Evolutionary conservation across 192 early-diverging fungal genomes (phyloP).

Genomic region (Podila horticola): DNA sequence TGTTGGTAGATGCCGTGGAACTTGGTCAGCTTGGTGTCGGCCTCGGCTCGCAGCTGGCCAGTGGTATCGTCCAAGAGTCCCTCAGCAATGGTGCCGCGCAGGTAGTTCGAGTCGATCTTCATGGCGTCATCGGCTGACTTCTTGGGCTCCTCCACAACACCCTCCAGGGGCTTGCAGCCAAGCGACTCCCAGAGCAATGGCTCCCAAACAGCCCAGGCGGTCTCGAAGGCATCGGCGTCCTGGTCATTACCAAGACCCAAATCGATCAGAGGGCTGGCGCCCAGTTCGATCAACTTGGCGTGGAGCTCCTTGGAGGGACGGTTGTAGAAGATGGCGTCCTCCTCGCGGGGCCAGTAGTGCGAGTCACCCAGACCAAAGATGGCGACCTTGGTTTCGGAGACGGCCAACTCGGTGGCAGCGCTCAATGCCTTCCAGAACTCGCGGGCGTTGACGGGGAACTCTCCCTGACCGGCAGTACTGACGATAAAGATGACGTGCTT

Average conservation of each 20-base stretch:
- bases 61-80: slow-evolving; percentile 85
- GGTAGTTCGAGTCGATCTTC: slow-evolving; percentile 91
- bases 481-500: slow-evolving; percentile 81
- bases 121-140: slow-evolving; percentile 89
- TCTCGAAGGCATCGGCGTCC: slow-evolving; percentile 91
- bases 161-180: slow-evolving; percentile 74
- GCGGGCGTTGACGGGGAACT: slow-evolving; percentile 90
- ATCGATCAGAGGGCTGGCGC: slow-evolving; percentile 70
- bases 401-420: slow-evolving; percentile 65
- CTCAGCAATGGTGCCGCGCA: slow-evolving; percentile 92
- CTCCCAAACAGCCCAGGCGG: slow-evolving; percentile 83
- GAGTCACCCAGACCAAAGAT: slow-evolving; percentile 95
- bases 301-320: slow-evolving; percentile 91
- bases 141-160: slow-evolving; percentile 70
- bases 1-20: slow-evolving; percentile 98
- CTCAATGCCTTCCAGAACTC: slow-evolving; percentile 89
- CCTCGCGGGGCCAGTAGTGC: slow-evolving; percentile 95
- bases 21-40: slow-evolving; percentile 92
- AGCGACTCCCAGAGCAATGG: slow-evolving; percentile 87
- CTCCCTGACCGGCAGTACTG: slow-evolving; percentile 96
- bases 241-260: slow-evolving; percentile 92
- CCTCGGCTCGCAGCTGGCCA: slow-evolving; percentile 83
- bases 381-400: slow-evolving; percentile 76
- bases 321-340: slow-evolving; percentile 92
- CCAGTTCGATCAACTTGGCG: slow-evolving; percentile 79